A percentile compares a stretch with the other conserved stretches of the same genome.
These are phyloP conservation scores for Staphylotrichum longicolle DNA, from an alignment of 495 filamentous ascomycete species.

Conservation along the genomic window DNA sequence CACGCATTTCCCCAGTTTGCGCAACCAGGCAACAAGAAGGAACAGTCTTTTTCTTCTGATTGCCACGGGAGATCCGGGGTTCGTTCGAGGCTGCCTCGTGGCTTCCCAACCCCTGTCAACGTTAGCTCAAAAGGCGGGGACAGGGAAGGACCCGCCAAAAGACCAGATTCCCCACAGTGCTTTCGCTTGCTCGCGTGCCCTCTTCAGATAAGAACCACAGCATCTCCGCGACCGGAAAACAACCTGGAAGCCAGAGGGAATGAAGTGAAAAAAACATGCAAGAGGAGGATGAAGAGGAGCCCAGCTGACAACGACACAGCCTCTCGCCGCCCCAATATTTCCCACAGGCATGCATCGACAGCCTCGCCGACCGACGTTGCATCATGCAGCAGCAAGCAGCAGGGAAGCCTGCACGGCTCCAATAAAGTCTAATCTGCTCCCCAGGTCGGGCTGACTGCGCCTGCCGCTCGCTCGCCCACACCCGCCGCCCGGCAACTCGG, in stretches of 20 bases:
- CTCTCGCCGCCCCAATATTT: not conserved
- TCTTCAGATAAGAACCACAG: not conserved
- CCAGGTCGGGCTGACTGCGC: constrained; percentile 4
- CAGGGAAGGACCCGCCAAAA: not conserved
- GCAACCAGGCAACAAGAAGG: not conserved
- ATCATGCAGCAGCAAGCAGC: not conserved
- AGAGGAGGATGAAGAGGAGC: not conserved
- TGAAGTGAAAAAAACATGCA: no score
- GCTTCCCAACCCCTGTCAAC: constrained; percentile 6
- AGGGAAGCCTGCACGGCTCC: not conserved
- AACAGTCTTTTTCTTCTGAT: not conserved
- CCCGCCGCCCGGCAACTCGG: not conserved
- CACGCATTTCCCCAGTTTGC: not conserved
- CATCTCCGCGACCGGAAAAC: not conserved
- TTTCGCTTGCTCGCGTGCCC: constrained; percentile 12
- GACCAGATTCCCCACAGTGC: not conserved
- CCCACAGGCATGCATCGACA: not conserved
- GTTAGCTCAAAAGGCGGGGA: constrained; percentile 4
- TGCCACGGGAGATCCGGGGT: no score
- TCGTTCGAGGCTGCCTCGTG: not conserved
- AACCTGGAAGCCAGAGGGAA: no score
- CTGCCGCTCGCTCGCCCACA: not conserved
- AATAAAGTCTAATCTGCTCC: not conserved
- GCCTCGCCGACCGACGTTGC: not conserved
- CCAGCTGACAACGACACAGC: not conserved